Conservation (phyloP, 306 rosid genomes). For the Pueraria montana region DNA sequence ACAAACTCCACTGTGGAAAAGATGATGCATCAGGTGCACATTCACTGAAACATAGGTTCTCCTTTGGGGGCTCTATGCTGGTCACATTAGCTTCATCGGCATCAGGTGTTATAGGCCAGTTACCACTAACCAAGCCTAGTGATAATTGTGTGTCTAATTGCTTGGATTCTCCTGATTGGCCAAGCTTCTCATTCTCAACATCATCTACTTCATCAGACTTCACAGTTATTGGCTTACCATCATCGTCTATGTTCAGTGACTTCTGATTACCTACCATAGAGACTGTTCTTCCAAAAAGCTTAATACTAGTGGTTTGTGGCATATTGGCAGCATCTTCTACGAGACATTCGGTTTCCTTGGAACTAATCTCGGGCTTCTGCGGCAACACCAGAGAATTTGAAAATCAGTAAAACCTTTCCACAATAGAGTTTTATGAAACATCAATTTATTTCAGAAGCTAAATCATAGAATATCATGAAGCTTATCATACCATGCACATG, state of each 20-base stretch:
- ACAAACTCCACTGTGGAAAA: constrained; percentile 59
- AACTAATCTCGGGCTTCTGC: constrained; percentile 70
- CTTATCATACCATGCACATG: constrained; percentile 61
- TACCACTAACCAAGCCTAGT: constrained; percentile 52
- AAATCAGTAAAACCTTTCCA: constrained; percentile 29
- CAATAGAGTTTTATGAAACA: background rate
- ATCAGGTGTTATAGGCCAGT: constrained; percentile 44
- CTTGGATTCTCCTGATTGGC: constrained; percentile 49
- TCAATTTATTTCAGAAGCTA: constrained; percentile 10
- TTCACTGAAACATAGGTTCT: constrained; percentile 36
- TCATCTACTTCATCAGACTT: constrained; percentile 44
- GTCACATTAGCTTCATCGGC: constrained; percentile 44
- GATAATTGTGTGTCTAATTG: constrained; percentile 56
- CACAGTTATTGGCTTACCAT: constrained; percentile 32
- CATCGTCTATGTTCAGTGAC: constrained; percentile 46
- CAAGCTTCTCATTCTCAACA: constrained; percentile 53
- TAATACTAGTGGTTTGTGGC: constrained; percentile 58
- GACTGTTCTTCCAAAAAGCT: constrained; percentile 88
- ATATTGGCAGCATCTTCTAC: constrained; percentile 44
- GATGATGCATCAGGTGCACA: constrained; percentile 38
- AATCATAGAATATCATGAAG: constrained; percentile 37
- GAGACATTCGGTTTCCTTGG: constrained; percentile 47
- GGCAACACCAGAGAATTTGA: constrained; percentile 31
- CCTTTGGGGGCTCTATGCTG: constrained; percentile 47
- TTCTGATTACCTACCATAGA: constrained; percentile 55